A percentile compares a stretch with the other conserved stretches of the same genome.
phyloP scores from a whole-genome alignment of 345 rosid species.

The Salix purpurea region DNA sequence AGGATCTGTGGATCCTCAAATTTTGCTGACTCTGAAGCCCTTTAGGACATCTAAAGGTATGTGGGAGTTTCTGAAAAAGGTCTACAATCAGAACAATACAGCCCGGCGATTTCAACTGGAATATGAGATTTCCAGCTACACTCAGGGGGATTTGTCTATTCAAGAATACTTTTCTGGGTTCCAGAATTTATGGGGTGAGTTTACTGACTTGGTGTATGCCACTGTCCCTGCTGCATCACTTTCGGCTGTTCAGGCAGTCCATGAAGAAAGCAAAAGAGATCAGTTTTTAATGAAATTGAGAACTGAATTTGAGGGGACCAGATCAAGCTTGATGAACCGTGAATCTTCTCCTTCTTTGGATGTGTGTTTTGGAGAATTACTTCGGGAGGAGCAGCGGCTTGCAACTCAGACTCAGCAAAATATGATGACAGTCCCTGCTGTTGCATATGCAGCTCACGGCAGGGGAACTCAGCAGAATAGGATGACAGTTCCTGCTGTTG shows the following conservation, averaged over 20 bases:
- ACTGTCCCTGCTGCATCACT: neutral
- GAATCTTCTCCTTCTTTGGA: neutral
- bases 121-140: constrained; percentile 1
- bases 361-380: neutral
- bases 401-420: neutral
- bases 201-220: neutral
- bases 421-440: neutral
- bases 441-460: neutral
- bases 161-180: constrained; percentile 17
- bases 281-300: neutral
- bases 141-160: neutral
- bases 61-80: constrained; percentile 3
- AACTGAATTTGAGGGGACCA: neutral
- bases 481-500: neutral
- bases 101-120: neutral
- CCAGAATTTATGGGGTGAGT: neutral
- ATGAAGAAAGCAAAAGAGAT: constrained; percentile 7
- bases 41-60: neutral
- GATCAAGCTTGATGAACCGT: neutral
- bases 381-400: neutral
- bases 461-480: neutral
- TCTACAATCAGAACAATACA: neutral
- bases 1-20: neutral
- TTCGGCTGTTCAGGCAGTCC: neutral
- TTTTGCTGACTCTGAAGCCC: neutral